Evolutionary conservation across 2,329 filamentous ascomycete species (phyloP), one percentile per base, ranked within the genome.

Genomic region (Parastagonospora nodorum): DNA sequence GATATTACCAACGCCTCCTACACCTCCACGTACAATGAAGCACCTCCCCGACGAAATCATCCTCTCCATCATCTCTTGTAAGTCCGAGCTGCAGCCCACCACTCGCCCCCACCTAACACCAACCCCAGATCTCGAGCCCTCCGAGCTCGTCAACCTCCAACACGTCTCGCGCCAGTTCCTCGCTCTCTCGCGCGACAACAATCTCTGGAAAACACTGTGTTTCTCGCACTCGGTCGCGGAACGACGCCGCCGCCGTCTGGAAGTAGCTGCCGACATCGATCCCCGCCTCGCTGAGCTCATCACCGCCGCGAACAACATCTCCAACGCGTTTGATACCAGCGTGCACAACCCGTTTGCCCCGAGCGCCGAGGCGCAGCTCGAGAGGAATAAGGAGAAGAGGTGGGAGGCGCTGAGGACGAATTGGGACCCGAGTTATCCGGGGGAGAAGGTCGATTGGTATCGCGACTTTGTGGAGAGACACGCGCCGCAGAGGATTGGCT

Each of bases 401-500:
- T 76, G 77, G 48, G 74, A 77, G 16, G 82, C 85, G 42, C 82
- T 90, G 50, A 78, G 89, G 66, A 86, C 87, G 4, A 90, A 90
- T 60, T 96, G 92, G 92, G 90, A 96, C 61, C 90, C 90, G 0
- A 84, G 84, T 0, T 91, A 88, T 57, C 83, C 86, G 0, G 77
- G 75, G 4, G 92, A 97, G 74, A 79, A 78, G 35, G 80, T 92
- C 15, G 85, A 89, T 42, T 97, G 91, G 88, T 96, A 96, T 71
- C 83, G 89, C 48, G 92, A 97, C 72, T 96, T 92, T 67, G 88
- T 95, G 55, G 90, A 92, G 45, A 83, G 92, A 30, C 82, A 92
- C 73, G 91, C 85, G 1, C 86, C 87, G 0, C 80, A 91, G n/a
- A 81, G 81, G 11, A 78, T 91, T 45, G 87, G 83, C 62, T 97